Evolutionary conservation across 768 basidiomycete genomes (phyloP), one percentile per base, ranked within the genome.

Genomic region (Termitomyces sp.): DNA sequence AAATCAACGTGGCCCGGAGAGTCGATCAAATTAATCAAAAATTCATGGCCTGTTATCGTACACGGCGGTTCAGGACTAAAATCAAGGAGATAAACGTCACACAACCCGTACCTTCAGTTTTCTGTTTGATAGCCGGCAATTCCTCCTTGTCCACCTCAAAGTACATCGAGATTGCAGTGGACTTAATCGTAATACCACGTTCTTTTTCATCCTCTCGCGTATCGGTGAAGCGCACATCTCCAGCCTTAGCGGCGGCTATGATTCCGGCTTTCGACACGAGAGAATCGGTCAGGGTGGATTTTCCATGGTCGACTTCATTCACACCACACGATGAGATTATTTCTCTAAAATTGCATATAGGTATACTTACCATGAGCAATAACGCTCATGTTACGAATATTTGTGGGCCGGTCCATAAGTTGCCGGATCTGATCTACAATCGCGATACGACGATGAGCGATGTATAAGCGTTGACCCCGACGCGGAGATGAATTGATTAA

Each of bases 1-100:
- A 99, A 99, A 76, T 99, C 97, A 76, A 99, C 97, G 86, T 99
- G 97, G 69, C 97, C 97, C 55, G 97, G 97, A 8, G 95, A 98
- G 75, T 99, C 97, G 52, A 66, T 66, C 58, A 66, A 27, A 59
- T 99, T 99, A 83, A 99, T 98, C 84, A 99, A 85, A 85, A 99
- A 99, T 75, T 98, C 93, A 72, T 86, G 82, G 64, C 95, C 94
- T 88, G 41, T 42, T 42, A 60, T 58, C 30, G 33, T n/a, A 56
- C 50, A 59, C 37, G 16, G n/a, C n/a, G 27, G 18, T 22, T 56
- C 30, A 48, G 53, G 6, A 31, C 24, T 13, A 50, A 59, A 11
- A 36, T 48, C 36, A 54, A 44, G 20, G 61, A 36, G 11, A 41
- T 34, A 59, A 59, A 59, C 30, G 41, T 42, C 54, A 20, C 18